Evolutionary conservation across 1,284 basidiomycete genomes (phyloP), one percentile per base, ranked within the genome.

Genomic region (Irpex sp.): DNA sequence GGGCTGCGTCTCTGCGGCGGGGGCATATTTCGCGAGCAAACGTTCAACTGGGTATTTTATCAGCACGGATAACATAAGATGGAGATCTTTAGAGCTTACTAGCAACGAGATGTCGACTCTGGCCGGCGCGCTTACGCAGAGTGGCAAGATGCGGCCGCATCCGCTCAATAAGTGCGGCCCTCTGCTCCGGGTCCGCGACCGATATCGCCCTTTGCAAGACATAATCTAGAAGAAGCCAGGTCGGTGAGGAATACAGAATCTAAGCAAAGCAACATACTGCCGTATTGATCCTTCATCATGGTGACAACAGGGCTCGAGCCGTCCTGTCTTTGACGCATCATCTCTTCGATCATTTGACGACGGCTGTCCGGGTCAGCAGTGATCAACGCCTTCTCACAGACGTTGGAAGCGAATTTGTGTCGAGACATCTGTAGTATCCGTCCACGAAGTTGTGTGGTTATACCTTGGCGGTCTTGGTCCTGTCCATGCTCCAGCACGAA

Each of bases 331-430:
- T 82, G 79, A 2, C 80, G 76, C 76, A 96, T 84, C 60, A 97
- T 88, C 77, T 97, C 94, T 21, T 93, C 86, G 62, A 97, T 86
- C 64, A 98, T 79, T 38, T 79, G 74, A 19, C 82, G 83, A 61
- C 91, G 86, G 65, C 84, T 88, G 19, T 88, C 85, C 0, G 81
- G 60, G 62, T 86, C 83, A 0, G 91, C 85, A 21, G 82, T 88
- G 21, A 89, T 75, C 55, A 98, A 82, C 1, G 95, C 94, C 76
- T 96, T 95, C 78, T 99, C 97, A 73, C 94, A 92, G 17, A 99
- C 97, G 72, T 99, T 99, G 4, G 93, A 96, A 0, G 97, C 96
- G 72, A 97, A 98, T 76, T 98, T 98, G 79, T 98, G 96, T 57
- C 89, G 85, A 1, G 92, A 85, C 82, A 96, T 86, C 65, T 82